Evolutionary conservation across 2,329 filamentous ascomycete species (phyloP).

Genomic region (Ophiosphaerella korrae): DNA sequence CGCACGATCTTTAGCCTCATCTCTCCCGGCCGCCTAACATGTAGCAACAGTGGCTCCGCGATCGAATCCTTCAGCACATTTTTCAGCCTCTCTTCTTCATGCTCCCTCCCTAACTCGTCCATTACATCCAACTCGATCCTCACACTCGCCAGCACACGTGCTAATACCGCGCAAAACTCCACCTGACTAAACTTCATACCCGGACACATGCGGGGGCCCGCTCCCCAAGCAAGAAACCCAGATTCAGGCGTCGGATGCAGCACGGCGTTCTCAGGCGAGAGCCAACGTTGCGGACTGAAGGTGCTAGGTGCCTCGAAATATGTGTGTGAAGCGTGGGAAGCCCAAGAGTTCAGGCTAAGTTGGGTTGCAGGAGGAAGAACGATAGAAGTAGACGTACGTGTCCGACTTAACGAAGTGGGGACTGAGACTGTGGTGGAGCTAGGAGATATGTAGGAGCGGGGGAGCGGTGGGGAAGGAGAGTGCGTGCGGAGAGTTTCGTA

Average conservation of each 20-base stretch:
- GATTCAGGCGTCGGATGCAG: neutral
- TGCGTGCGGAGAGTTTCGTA: too few relatives aligned
- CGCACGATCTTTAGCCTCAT: conserved; percentile 11
- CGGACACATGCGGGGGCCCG: conserved; percentile 56
- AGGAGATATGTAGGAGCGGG: too few relatives aligned
- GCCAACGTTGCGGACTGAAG: conserved; percentile 43
- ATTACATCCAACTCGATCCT: conserved; percentile 1
- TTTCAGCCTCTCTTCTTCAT: neutral
- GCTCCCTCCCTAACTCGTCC: neutral
- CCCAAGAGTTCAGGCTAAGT: neutral
- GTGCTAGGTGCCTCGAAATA: conserved; percentile 2
- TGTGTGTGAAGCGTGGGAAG: conserved; percentile 6
- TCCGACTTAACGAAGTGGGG: too few relatives aligned
- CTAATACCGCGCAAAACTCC: conserved; percentile 52
- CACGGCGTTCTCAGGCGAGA: conserved; percentile 7
- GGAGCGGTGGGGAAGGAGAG: too few relatives aligned
- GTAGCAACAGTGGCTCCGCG: neutral
- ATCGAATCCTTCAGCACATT: conserved; percentile 1
- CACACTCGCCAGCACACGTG: conserved; percentile 17
- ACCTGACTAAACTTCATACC: conserved; percentile 51
- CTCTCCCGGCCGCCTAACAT: conserved; percentile 5
- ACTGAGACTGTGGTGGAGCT: too few relatives aligned
- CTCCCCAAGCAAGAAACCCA: conserved; percentile 46
- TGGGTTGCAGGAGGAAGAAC: too few relatives aligned
- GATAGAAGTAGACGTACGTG: too few relatives aligned